phyloP scores from a whole-genome alignment of 768 basidiomycete species.

The Kockovaella imperatae region DNA sequence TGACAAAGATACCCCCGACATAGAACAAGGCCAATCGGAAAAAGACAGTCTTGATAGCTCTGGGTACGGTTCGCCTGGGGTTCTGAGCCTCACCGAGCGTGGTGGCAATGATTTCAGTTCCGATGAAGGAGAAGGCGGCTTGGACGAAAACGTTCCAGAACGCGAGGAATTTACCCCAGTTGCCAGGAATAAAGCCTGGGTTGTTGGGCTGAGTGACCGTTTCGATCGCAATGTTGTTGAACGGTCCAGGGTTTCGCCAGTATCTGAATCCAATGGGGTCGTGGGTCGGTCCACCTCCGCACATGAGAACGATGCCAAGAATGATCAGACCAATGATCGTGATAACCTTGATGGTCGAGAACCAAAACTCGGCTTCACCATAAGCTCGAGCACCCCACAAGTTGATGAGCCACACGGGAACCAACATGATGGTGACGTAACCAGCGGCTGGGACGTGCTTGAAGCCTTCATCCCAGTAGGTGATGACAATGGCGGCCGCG shows the following conservation, averaged over 20 bases:
- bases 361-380: conserved; percentile 55
- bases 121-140: conserved; percentile 38
- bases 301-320: conserved; percentile 41
- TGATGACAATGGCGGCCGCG: conserved; percentile 37
- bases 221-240: conserved; percentile 29
- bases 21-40: conserved; percentile 43
- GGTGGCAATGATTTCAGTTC: conserved; percentile 40
- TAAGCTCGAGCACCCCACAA: conserved; percentile 47
- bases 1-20: conserved; percentile 24
- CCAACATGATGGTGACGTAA: conserved; percentile 45
- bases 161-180: conserved; percentile 37
- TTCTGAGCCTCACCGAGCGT: conserved; percentile 37
- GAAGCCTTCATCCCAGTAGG: conserved; percentile 40
- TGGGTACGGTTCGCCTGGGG: conserved; percentile 39
- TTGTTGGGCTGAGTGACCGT: too few species aligned
- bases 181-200: conserved; percentile 21
- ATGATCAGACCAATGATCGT: conserved; percentile 47
- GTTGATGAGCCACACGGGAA: conserved; percentile 44
- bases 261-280: conserved; percentile 44
- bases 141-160: conserved; percentile 43
- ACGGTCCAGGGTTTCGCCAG: conserved; percentile 39
- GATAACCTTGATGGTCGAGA: conserved; percentile 50
- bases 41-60: conserved; percentile 43
- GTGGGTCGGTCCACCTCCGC: conserved; percentile 40
- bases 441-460: conserved; percentile 43